phyloP scores from a whole-genome alignment of 352 stramenopile genomes.

The Globisporangium camurandrum region DNA sequence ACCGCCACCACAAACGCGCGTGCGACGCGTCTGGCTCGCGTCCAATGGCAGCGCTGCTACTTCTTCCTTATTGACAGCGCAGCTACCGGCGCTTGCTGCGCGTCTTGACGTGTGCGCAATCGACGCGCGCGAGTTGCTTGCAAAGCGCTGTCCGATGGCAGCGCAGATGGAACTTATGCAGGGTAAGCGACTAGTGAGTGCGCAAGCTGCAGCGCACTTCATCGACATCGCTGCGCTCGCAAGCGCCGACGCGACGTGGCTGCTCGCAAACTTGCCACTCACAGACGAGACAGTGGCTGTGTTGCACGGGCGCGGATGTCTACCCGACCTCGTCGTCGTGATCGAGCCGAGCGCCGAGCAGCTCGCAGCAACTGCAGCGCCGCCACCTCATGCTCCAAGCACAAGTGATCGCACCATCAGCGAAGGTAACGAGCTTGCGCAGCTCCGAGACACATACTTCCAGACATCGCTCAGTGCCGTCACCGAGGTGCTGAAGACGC shows the following conservation, averaged over 20 bases:
- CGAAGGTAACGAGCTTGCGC: constrained; percentile 7
- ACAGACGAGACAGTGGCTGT: constrained; percentile 22
- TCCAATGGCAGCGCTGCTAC: constrained; percentile 11
- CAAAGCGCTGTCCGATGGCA: constrained; percentile 18
- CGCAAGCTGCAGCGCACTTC: constrained; percentile 17
- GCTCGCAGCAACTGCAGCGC: neutral
- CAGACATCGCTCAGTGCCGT: constrained; percentile 14
- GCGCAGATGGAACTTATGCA: constrained; percentile 33
- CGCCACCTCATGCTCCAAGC: constrained; percentile 14
- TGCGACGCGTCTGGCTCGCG: constrained; percentile 35
- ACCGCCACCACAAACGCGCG: constrained; percentile 14
- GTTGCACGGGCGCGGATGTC: constrained; percentile 32
- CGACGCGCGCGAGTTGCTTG: constrained; percentile 21
- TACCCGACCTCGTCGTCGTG: constrained; percentile 43
- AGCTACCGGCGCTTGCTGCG: neutral
- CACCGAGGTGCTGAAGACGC: constrained; percentile 9
- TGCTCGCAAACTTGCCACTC: constrained; percentile 44
- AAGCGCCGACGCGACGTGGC: constrained; percentile 17
- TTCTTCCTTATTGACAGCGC: neutral
- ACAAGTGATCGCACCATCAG: no score
- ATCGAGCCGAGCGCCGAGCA: constrained; percentile 23
- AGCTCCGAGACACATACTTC: constrained; percentile 21
- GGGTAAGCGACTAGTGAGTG: constrained; percentile 20
- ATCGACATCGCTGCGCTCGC: constrained; percentile 17
- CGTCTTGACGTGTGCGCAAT: constrained; percentile 11